Conservation (phyloP, 768 basidiomycete species). For the Leccinum longicurvipes region DNA sequence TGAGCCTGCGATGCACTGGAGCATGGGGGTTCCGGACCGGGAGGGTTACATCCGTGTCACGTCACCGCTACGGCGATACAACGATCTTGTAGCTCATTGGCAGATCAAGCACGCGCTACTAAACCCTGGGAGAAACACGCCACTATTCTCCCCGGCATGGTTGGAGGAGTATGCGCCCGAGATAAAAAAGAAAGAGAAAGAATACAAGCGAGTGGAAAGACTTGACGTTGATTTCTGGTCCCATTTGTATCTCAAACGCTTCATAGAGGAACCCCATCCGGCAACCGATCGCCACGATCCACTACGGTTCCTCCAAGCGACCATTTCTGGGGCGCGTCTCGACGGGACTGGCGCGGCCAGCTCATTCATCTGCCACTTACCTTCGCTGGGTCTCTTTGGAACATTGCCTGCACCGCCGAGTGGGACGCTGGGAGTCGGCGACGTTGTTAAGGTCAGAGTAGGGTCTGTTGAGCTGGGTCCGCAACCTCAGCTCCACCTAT, state of each 20-base stretch:
- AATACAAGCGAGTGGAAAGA: constrained; percentile 28
- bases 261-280: constrained; percentile 27
- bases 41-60: constrained; percentile 85
- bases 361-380: constrained; percentile 22
- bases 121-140: constrained; percentile 29
- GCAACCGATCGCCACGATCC: constrained; percentile 24
- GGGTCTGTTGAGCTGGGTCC: constrained; percentile 29
- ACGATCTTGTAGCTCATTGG: constrained; percentile 86
- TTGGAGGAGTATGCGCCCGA: constrained; percentile 42
- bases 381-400: constrained; percentile 25
- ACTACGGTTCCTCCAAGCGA: constrained; percentile 26
- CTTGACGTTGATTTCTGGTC: constrained; percentile 42
- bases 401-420: constrained; percentile 9
- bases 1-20: constrained; percentile 60
- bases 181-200: constrained; percentile 36
- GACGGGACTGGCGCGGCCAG: constrained; percentile 10
- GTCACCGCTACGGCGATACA: constrained; percentile 82
- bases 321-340: constrained; percentile 17
- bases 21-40: constrained; percentile 62
- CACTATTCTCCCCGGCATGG: constrained; percentile 45
- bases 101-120: constrained; percentile 82
- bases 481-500: constrained; percentile 25
- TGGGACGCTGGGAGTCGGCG: constrained; percentile 22
- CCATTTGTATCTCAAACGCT: constrained; percentile 37
- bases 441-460: constrained; percentile 25